These are phyloP conservation scores for Diaporthe eres DNA, from an alignment of 2,329 filamentous ascomycete species.

Conservation along the genomic window DNA sequence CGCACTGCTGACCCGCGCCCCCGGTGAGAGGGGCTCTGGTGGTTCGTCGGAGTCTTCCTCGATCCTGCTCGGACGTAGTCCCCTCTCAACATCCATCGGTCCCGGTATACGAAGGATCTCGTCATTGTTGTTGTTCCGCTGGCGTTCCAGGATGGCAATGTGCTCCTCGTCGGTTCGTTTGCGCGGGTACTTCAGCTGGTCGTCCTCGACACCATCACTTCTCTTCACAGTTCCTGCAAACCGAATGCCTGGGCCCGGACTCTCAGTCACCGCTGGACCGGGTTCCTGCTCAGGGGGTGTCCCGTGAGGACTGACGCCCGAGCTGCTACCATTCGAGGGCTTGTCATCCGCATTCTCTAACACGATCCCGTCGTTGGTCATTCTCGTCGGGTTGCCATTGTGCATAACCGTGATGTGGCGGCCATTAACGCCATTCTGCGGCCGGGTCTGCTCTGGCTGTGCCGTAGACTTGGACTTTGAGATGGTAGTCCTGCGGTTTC, in stretches of 20 bases:
- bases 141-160: constrained; percentile 89
- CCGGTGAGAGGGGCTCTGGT: constrained; percentile 45
- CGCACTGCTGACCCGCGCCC: neutral
- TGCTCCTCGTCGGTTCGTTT: constrained; percentile 79
- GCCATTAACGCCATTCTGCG: constrained; percentile 75
- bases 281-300: constrained; percentile 34
- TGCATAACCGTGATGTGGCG: constrained; percentile 78
- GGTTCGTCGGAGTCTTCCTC: constrained; percentile 52
- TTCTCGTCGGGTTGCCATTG: constrained; percentile 65
- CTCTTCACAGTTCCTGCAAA: constrained; percentile 78
- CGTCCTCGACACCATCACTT: constrained; percentile 68
- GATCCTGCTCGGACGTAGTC: constrained; percentile 75
- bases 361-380: constrained; percentile 74
- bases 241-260: constrained; percentile 67
- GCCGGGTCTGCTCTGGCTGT: constrained; percentile 59
- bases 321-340: constrained; percentile 44
- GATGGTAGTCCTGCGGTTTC: constrained; percentile 74
- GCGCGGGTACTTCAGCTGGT: constrained; percentile 62
- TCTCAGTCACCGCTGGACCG: constrained; percentile 41
- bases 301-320: constrained; percentile 28
- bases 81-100: constrained; percentile 89
- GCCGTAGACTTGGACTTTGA: constrained; percentile 71
- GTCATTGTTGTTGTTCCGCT: constrained; percentile 80
- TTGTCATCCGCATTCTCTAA: constrained; percentile 55
- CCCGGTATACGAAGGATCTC: constrained; percentile 90